Base-by-base conservation (phyloP, 1,284 basidiomycete genomes). In the Pseudozyma hubeiensis region DNA sequence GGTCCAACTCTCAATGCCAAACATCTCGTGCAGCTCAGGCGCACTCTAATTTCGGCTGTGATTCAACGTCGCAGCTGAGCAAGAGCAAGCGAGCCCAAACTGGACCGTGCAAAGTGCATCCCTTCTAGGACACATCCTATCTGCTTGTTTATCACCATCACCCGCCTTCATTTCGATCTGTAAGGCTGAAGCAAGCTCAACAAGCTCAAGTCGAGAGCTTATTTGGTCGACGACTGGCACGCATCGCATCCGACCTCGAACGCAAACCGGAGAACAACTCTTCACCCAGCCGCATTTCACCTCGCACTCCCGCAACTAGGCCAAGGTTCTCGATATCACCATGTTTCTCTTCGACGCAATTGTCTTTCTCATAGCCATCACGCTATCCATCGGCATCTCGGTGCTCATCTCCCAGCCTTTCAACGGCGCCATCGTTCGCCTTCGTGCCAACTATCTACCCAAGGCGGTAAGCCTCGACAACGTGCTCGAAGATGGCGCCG, bases 381-480 rank as follows among this genome's bases (percentile, higher is more conserved):
- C 56, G 53, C 49, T 80, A n/a, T 74, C 73, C 53, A 64, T 77
- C 48, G 48, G 55, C 61, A 47, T 81, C 33, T 68, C 75, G 37
- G 57, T 82, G 51, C 59, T 70, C 52, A 73, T 82, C 56, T 76
- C 77, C 3, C 78, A 77, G 54, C 82, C 82, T 10, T 79, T 84
- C 56, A 73, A 67, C 48, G 79, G 78, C 34, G 74, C 80, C 19
- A 76, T 84, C 16, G 75, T 81, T 29, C 74, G 81, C 3, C 64
- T 82, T 11, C 77, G 82, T 34, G 81, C 81, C 39, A 84, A 84
- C 66, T 84, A 83, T 53, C 65, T 84, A 13, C 82, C 82, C 31
- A 81, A 78, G 43, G 82, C 82, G 5, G 79, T 84, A 33, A 75
- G 76, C 8, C 77, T 84, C 34, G 80, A 82, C 53, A 78, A 78